Conservation (phyloP, 768 basidiomycete genomes). For the Agaricus blazei region DNA sequence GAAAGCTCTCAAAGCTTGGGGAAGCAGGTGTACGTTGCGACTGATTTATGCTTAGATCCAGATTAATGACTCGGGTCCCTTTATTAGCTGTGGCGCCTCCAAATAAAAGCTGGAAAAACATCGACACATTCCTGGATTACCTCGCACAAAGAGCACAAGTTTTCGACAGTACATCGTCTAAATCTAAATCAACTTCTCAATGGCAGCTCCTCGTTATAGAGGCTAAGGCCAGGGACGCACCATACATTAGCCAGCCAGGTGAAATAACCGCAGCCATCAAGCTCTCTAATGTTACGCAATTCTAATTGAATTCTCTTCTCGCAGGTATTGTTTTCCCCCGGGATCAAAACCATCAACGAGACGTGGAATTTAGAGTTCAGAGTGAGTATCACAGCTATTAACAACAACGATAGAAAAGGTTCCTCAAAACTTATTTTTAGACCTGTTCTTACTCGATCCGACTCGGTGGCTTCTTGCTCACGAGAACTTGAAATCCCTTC, state of each 20-base stretch:
- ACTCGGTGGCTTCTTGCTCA: background rate
- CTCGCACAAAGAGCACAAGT: background rate
- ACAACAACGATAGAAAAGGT: no score
- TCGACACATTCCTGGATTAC: background rate
- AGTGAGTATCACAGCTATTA: no score
- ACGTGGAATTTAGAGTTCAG: background rate
- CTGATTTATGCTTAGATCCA: background rate
- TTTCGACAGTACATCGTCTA: no score
- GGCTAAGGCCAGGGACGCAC: background rate
- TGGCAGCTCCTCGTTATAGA: background rate
- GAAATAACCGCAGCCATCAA: background rate
- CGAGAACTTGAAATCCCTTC: background rate
- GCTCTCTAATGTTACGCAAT: background rate
- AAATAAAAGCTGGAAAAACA: background rate
- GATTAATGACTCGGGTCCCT: background rate
- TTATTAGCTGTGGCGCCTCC: background rate
- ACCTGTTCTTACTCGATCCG: background rate
- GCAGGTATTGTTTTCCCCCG: background rate
- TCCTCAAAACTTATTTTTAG: background rate
- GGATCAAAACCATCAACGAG: no score
- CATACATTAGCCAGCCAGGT: background rate
- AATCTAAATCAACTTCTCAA: background rate
- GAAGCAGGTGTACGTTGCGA: background rate
- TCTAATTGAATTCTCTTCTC: background rate
- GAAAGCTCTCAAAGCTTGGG: background rate